Base-by-base conservation (phyloP, 495 filamentous ascomycete species). In the Aspergillus taichungensis region DNA sequence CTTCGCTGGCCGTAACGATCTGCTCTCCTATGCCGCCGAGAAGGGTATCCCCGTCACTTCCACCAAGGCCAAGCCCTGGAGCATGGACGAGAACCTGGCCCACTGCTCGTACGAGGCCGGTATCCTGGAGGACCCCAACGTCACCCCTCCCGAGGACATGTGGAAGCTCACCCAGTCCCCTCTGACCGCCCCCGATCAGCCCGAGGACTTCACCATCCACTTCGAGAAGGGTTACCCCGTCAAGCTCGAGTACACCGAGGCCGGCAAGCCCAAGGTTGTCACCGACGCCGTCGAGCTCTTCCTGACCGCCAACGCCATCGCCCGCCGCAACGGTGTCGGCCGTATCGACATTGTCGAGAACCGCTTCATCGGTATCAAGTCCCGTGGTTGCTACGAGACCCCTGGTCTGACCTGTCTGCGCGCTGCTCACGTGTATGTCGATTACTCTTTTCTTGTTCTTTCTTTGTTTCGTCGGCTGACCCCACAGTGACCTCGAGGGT, bases 71-170 rank as follows among this genome's bases (percentile, higher is more conserved):
- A 84, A 87, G 67, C 88, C 88, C 39, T 95, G 83, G 82, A 78
- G 70, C 40, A 75, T 72, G 65, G 88, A 94, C 51, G 87, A 87
- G 67, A 95, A 95, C 72, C 69, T 92, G 47, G 88, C 88, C 14
- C 90, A 95, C 67, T 95, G 88, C 77, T 78, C 71, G 38, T 96
- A 94, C 61, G 89, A 95, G 72, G 85, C 84, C 39, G 90, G 90
- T 50, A 83, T 70, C 39, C 51, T 67, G 40, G 71, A 74, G 59
- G 72, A 75, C 39, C 69, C 78, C 45, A 59, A 70, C 47, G 62
- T 57, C 57, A 70, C 69, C 49, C 78, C 88, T 29, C 83, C 86
- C 44, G 69, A 76, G 50, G 82, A 94, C 55, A 87, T 94, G 78
- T 95, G 89, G 89, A 91, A 79, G 56, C 52, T 71, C 52, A 94